These are phyloP conservation scores for Malassezia equina DNA, from an alignment of 1,284 basidiomycete genomes.

Conservation along the genomic window DNA sequence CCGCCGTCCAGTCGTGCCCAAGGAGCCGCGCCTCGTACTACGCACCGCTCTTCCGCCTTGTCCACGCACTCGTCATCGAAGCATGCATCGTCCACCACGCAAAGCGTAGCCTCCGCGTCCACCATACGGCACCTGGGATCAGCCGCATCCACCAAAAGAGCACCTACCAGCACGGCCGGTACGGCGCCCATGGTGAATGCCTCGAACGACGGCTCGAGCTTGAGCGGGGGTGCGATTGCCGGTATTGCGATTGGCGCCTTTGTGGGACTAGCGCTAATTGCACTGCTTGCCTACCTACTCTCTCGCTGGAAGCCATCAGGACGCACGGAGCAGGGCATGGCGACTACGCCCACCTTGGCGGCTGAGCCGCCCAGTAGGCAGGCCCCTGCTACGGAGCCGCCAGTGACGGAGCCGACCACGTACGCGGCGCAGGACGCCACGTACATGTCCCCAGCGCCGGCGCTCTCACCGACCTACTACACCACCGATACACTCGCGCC, in stretches of 20 bases:
- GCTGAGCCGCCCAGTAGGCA: neutral
- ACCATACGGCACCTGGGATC: neutral
- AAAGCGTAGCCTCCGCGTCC: neutral
- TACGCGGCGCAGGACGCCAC: neutral
- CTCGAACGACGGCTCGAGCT: neutral
- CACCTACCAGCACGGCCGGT: neutral
- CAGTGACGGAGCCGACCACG: neutral
- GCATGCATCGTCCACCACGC: too few species aligned
- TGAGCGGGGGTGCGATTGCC: conserved; percentile 12
- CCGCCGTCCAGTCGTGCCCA: neutral
- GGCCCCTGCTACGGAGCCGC: neutral
- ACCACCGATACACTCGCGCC: neutral
- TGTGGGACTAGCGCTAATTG: conserved; percentile 1
- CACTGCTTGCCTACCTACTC: conserved; percentile 3
- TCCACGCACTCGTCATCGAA: neutral
- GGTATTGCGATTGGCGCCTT: conserved; percentile 13
- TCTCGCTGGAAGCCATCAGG: conserved; percentile 1
- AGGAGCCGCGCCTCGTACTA: neutral
- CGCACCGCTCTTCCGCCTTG: neutral
- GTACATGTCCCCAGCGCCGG: neutral
- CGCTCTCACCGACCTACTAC: neutral
- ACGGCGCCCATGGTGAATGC: neutral
- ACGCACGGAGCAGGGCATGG: neutral
- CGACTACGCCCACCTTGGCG: neutral
- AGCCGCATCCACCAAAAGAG: neutral